Base-by-base conservation (phyloP, 345 rosid genomes). In the Linum lewisii region DNA sequence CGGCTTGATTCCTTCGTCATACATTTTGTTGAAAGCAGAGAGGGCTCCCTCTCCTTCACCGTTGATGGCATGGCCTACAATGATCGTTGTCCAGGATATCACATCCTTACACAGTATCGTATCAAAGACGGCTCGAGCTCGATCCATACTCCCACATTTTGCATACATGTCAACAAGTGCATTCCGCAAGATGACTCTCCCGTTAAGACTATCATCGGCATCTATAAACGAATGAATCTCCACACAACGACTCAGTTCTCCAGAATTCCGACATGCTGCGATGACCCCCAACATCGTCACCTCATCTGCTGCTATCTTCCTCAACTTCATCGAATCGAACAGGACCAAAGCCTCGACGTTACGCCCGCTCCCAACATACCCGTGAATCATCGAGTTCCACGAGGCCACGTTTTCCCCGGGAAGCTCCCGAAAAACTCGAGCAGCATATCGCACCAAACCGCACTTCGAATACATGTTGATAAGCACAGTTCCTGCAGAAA, bases 41-140 rank as follows among this genome's bases (percentile, higher is more conserved):
- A 72, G 57, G 21, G 75, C 67, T 66, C 66, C 64, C 52, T 62
- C 65, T 42, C 71, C 75, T 58, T 62, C 71, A 44, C 75, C 75
- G 57, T 72, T 72, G 57, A 72, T 51, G 64, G 71, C 75, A 72
- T 66, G 58, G 32, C 75, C 75, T 0, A 59, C 55, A 26, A 72
- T 65, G 13, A 72, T 29, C 0, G 71, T 66, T 23, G 75, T 72
- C 75, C 75, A 72, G 3, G 75, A 72, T 55, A 72, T 14, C 1
- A 66, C 70, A 53, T 72, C 75, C 62, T 63, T 72, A 26, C 29
- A 13, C 13, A 50, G 7, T 65, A 72, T 66, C 21, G 62, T 52
- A 37, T 14, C 24, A 29, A 72, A 59, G 25, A 62, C 56, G 24
- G 57, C 7, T 62, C 59, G 66, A 58, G 75, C 75, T 53, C 44